These are phyloP conservation scores for Mycena epipterygia DNA, from an alignment of 768 basidiomycete genomes.

Conservation along the genomic window DNA sequence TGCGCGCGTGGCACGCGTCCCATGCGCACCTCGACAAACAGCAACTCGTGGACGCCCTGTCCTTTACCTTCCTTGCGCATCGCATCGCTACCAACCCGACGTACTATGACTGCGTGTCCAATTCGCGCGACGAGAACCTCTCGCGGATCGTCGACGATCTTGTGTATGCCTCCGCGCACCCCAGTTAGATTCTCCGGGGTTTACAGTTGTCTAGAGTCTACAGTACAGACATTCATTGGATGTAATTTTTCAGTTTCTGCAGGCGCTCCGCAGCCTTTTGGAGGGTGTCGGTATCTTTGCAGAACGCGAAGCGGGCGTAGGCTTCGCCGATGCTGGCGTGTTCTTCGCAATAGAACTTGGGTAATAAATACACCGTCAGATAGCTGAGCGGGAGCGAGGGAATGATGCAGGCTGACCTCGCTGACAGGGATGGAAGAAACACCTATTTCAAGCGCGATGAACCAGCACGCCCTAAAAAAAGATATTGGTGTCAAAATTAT, in stretches of 20 bases:
- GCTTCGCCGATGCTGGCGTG: slow-evolving; percentile 89
- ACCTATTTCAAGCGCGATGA: slow-evolving; percentile 90
- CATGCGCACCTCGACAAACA: slow-evolving; percentile 65
- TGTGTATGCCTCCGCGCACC: slow-evolving; percentile 32
- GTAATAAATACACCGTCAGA: neutral
- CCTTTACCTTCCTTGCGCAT: slow-evolving; percentile 84
- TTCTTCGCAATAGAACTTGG: slow-evolving; percentile 91
- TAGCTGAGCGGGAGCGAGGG: slow-evolving; percentile 26
- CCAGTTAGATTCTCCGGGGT: slow-evolving; percentile 10
- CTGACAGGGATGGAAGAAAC: slow-evolving; percentile 96
- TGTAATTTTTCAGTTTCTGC: slow-evolving; percentile 77
- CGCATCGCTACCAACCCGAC: slow-evolving; percentile 84
- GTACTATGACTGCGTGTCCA: slow-evolving; percentile 77
- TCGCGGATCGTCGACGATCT: slow-evolving; percentile 80
- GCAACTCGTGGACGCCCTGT: slow-evolving; percentile 80
- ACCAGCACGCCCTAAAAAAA: slow-evolving; percentile 86
- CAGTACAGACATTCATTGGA: slow-evolving; percentile 42
- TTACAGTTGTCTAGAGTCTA: slow-evolving; percentile 22
- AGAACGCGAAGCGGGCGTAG: slow-evolving; percentile 93
- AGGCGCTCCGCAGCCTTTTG: slow-evolving; percentile 87
- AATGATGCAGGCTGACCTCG: slow-evolving; percentile 71
- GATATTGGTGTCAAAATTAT: neutral
- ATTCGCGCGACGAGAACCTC: slow-evolving; percentile 65
- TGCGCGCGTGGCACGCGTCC: slow-evolving; percentile 64
- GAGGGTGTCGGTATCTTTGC: slow-evolving; percentile 93